These are phyloP conservation scores for Exophiala spinifera DNA, from an alignment of 2,329 filamentous ascomycete genomes.

Conservation along the genomic window DNA sequence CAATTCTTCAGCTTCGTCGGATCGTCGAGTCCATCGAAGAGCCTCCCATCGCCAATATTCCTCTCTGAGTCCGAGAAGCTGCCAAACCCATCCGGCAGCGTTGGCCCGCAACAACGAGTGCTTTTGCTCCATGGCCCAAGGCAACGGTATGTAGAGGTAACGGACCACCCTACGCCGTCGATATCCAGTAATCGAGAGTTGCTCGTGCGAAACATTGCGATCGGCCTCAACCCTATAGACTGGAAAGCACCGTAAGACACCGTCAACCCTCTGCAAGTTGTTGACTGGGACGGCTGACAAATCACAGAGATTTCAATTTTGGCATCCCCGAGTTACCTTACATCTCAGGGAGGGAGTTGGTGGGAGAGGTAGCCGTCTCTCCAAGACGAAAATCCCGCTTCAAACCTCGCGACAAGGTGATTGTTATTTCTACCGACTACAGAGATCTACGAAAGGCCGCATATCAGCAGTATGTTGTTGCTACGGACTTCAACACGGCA, in stretches of 20 bases:
- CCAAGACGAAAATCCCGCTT: slow-evolving; percentile 47
- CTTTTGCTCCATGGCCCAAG: slow-evolving; percentile 16
- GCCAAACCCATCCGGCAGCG: no score
- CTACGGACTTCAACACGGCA: slow-evolving; percentile 63
- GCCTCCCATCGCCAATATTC: neutral
- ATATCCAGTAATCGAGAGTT: slow-evolving; percentile 17
- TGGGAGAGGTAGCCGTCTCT: slow-evolving; percentile 59
- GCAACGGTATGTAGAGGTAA: slow-evolving; percentile 13
- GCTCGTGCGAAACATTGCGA: slow-evolving; percentile 32
- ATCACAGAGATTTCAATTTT: slow-evolving; percentile 59
- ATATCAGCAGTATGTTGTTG: slow-evolving; percentile 67
- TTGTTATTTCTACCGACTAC: slow-evolving; percentile 72
- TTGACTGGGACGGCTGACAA: slow-evolving; percentile 40
- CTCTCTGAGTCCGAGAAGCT: neutral
- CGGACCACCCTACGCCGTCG: slow-evolving; percentile 11
- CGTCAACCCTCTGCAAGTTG: neutral
- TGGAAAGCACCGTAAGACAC: slow-evolving; percentile 52
- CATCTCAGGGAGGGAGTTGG: slow-evolving; percentile 67
- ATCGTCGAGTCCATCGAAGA: slow-evolving; percentile 1
- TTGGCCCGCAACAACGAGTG: slow-evolving; percentile 3
- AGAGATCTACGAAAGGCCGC: slow-evolving; percentile 68
- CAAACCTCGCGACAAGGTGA: slow-evolving; percentile 52
- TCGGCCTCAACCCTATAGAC: slow-evolving; percentile 74
- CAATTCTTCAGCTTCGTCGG: slow-evolving; percentile 7
- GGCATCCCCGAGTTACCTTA: slow-evolving; percentile 66